Base-by-base conservation (phyloP, 2,329 filamentous ascomycete species). In the Fusarium newnesense region DNA sequence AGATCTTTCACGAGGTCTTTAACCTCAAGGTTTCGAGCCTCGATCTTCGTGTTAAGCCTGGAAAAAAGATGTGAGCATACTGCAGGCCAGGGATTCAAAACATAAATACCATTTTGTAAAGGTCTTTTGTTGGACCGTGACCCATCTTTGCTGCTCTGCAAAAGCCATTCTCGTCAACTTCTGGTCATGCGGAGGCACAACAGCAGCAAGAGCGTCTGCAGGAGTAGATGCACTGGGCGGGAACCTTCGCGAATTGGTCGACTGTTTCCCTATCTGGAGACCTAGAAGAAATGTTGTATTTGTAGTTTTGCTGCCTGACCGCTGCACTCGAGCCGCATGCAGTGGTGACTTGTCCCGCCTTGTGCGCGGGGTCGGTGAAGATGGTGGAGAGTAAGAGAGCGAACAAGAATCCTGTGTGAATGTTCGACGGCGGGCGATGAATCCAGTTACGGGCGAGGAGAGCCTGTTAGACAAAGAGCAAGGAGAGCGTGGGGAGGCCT, bases 21-120 rank as follows among this genome's bases (percentile, higher is more conserved):
- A 79, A 98, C 94, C 79, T 92, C 91, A 73, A 98, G 85, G 63
- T 92, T 86, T 76, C 96, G 91, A 69, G 87, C 88, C 81, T 93
- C 92, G 78, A 99, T 87, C 85, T 99, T 99, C 78, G 94, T 97
- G 84, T 99, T 99, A 76, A 99, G 90, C 96, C 95, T 96, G 34
- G 36, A 43, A 40, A 52, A 80, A 46, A 32, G 9, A 60, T 28
- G 30, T 65, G 24, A 75, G 49, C 44, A 50, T 26, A 28, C 26
- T 54, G 43, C 24, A 34, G 26, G 18, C 26, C 21, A 52, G 16
- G 39, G 7, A 9, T 44, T 24, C 16, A 57, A 9, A 9, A 32
- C 32, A 24, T 13, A n/a, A 2, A 76, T 79, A 85, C 84, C 96
- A 99, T 94, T 98, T 99, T 67, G 95, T 97, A 84, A 99, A 99